Conservation (phyloP, 2,329 filamentous ascomycete species). For the Beauveria scarabaeidicola region DNA sequence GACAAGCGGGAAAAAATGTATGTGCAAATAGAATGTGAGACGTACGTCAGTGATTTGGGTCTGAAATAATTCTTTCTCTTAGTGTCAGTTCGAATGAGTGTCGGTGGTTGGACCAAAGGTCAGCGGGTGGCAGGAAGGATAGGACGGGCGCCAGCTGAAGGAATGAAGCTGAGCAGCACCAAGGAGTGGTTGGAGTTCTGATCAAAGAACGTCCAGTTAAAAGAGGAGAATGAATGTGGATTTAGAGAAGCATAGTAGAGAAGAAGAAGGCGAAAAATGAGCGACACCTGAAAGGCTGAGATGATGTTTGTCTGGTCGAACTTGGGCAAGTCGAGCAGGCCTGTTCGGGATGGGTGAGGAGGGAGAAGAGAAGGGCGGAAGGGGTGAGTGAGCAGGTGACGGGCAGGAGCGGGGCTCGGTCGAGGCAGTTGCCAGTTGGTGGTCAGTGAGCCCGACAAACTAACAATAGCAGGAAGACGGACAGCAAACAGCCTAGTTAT, state of each 20-base stretch:
- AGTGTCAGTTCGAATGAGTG: conserved; percentile 7
- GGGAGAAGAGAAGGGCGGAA: conserved; percentile 1
- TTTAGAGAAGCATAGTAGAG: conserved; percentile 16
- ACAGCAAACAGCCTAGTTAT: too few relatives aligned
- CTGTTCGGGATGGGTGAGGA: neutral
- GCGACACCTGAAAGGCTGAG: neutral
- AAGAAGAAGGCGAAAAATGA: conserved; percentile 14
- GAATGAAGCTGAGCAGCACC: conserved; percentile 24
- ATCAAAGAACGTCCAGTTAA: conserved; percentile 8
- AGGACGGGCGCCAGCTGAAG: conserved; percentile 31
- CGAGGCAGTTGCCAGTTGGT: neutral
- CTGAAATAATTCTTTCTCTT: neutral
- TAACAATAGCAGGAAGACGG: too few relatives aligned
- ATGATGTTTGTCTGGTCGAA: conserved; percentile 3
- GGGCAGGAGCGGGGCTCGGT: neutral
- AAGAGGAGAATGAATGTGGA: conserved; percentile 14
- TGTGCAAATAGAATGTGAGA: neutral
- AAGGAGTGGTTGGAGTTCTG: conserved; percentile 14
- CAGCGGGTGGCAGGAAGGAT: conserved; percentile 22
- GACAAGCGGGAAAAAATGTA: neutral
- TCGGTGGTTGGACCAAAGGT: conserved; percentile 8
- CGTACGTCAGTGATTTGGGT: neutral
- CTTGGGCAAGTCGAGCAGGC: conserved; percentile 13
- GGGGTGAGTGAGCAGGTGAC: neutral
- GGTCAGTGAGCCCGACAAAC: neutral